Conservation (phyloP, 805 yeast species). For the Candida nanaspora region DNA sequence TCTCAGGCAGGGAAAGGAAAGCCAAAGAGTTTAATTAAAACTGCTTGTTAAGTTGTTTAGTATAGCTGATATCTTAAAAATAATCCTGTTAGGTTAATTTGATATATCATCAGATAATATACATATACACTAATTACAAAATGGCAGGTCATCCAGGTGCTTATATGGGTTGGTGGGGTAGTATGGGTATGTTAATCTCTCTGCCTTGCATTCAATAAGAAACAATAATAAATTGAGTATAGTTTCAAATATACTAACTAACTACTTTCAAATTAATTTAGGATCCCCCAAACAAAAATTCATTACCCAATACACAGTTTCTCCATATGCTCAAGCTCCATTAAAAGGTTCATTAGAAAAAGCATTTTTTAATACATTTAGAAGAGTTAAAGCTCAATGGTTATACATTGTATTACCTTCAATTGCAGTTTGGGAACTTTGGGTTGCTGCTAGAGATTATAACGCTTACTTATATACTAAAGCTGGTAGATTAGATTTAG, state of each 20-base stretch:
- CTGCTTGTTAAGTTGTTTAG: no score
- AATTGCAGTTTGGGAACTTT: slow-evolving; percentile 73
- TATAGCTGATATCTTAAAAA: no score
- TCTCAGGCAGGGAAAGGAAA: not conserved
- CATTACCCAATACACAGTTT: slow-evolving; percentile 80
- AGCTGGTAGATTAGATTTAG: slow-evolving; percentile 95
- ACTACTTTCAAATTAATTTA: slow-evolving; percentile 12
- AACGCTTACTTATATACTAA: slow-evolving; percentile 92
- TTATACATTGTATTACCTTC: slow-evolving; percentile 75
- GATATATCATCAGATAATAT: no score
- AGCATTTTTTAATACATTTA: slow-evolving; percentile 86
- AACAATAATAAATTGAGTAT: no score
- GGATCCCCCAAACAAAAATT: slow-evolving; percentile 80
- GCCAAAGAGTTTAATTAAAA: no score
- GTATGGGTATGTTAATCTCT: no score
- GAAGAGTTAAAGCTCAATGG: slow-evolving; percentile 86
- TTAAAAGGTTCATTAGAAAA: slow-evolving; percentile 79
- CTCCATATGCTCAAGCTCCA: slow-evolving; percentile 92
- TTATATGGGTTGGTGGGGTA: slow-evolving; percentile 98
- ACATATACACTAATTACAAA: slow-evolving; percentile 5
- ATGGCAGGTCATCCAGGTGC: slow-evolving; percentile 72
- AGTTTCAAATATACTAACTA: not conserved
- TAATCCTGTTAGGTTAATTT: no score
- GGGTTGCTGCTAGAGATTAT: slow-evolving; percentile 84
- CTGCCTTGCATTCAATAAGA: slow-evolving; percentile 14